Evolutionary conservation across 106 monocot species (phyloP).

Genomic region (Gastrodia elata): DNA sequence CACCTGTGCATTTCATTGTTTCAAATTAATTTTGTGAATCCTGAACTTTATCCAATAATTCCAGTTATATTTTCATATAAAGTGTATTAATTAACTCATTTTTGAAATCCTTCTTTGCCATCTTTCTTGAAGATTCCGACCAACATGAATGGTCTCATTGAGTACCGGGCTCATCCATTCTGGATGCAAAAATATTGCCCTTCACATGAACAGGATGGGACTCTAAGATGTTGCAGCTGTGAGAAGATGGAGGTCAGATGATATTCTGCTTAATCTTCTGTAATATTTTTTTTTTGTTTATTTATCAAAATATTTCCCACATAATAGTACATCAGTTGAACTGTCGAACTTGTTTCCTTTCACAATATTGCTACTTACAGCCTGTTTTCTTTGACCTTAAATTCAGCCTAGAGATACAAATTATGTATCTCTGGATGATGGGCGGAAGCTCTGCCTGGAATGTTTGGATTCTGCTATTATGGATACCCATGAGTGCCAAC

Average conservation of each 20-base stretch:
- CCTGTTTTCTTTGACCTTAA: conserved; percentile 1
- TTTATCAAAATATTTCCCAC: background rate
- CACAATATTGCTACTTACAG: background rate
- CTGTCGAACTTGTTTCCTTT: background rate
- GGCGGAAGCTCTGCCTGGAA: conserved; percentile 82
- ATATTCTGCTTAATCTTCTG: background rate
- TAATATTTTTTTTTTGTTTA: background rate
- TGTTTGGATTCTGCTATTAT: conserved; percentile 83
- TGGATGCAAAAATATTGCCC: conserved; percentile 93
- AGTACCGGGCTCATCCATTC: conserved; percentile 84
- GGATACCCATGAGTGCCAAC: conserved; percentile 85
- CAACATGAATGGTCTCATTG: conserved; percentile 62
- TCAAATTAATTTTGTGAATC: background rate
- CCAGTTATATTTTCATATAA: background rate
- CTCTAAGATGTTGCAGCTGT: conserved; percentile 89
- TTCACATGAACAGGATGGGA: conserved; percentile 65
- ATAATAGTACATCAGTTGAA: background rate
- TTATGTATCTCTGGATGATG: conserved; percentile 74
- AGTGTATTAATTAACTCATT: background rate
- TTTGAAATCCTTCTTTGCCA: background rate
- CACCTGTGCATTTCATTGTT: background rate
- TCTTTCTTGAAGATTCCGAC: conserved; percentile 55
- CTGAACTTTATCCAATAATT: background rate
- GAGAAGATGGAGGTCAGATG: conserved; percentile 81
- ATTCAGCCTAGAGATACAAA: conserved; percentile 53